These are phyloP conservation scores for Globisporangium splendens DNA, from an alignment of 352 stramenopile species.

Conservation along the genomic window DNA sequence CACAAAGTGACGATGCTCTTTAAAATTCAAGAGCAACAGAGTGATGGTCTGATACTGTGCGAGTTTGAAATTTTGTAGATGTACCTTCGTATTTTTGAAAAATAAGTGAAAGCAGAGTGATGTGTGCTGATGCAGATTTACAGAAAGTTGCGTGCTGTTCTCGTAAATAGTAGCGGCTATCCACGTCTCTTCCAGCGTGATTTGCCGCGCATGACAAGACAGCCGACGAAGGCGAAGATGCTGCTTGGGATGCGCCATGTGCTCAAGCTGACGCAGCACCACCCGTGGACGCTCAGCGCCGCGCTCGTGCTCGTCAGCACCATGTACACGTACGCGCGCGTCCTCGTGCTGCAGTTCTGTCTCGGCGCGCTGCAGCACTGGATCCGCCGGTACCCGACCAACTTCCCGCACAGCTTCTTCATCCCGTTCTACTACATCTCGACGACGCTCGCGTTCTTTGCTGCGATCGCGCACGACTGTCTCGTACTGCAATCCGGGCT, in stretches of 20 bases:
- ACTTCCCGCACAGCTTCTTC: conserved; percentile 53
- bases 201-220: too few species aligned
- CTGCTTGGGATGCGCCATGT: conserved; percentile 17
- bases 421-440: conserved; percentile 53
- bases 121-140: too few species aligned
- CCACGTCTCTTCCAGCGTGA: too few species aligned
- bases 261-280: conserved; percentile 61
- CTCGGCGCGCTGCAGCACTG: conserved; percentile 44
- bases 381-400: conserved; percentile 50
- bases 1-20: too few species aligned
- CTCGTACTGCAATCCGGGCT: conserved; percentile 22
- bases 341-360: conserved; percentile 54
- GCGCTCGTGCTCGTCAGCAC: conserved; percentile 46
- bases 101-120: too few species aligned
- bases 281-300: conserved; percentile 47
- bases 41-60: too few species aligned
- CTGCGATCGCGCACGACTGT: conserved; percentile 44
- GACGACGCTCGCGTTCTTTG: conserved; percentile 27
- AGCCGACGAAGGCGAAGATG: neutral
- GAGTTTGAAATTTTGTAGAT: too few species aligned
- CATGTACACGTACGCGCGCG: conserved; percentile 67
- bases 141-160: too few species aligned
- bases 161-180: too few species aligned
- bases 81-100: too few species aligned
- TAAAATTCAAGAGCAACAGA: too few species aligned